These are phyloP conservation scores for Leccinum fibrillosum DNA, from an alignment of 768 basidiomycete species.

Conservation along the genomic window DNA sequence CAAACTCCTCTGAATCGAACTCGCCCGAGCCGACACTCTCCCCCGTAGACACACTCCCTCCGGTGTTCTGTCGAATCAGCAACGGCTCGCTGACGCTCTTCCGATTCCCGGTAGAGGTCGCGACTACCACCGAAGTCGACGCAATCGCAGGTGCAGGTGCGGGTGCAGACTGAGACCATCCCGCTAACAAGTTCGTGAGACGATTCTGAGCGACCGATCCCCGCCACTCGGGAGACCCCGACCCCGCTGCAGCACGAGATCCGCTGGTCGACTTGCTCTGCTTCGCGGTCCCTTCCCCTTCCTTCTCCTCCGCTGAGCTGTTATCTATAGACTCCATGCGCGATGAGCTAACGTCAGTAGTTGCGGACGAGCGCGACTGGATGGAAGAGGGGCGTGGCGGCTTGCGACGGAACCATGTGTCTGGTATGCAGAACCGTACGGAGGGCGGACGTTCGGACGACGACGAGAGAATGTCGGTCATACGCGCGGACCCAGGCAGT, in stretches of 20 bases:
- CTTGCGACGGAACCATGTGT: slow-evolving; percentile 76
- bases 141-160: slow-evolving; percentile 10
- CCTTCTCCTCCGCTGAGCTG: slow-evolving; percentile 30
- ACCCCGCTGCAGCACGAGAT: slow-evolving; percentile 16
- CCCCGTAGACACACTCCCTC: slow-evolving; percentile 25
- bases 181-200: slow-evolving; percentile 63
- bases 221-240: slow-evolving; percentile 46
- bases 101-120: slow-evolving; percentile 41
- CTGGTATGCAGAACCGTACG: slow-evolving; percentile 69
- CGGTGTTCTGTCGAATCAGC: slow-evolving; percentile 47
- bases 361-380: slow-evolving; percentile 50
- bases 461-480: slow-evolving; percentile 16
- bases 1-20: slow-evolving; percentile 48
- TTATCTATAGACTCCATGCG: not conserved
- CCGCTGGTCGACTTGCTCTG: slow-evolving; percentile 33
- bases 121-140: slow-evolving; percentile 28
- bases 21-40: slow-evolving; percentile 33
- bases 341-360: slow-evolving; percentile 38
- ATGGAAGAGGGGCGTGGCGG: slow-evolving; percentile 50
- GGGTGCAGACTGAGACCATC: slow-evolving; percentile 55
- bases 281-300: slow-evolving; percentile 64
- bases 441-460: slow-evolving; percentile 12
- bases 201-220: slow-evolving; percentile 55
- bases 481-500: slow-evolving; percentile 8
- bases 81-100: slow-evolving; percentile 74